Percentiles rank a stretch among this genome's conserved stretches.
Evolutionary conservation across 2,329 filamentous ascomycete species (phyloP).

Genomic region (Aureobasidium sp.): DNA sequence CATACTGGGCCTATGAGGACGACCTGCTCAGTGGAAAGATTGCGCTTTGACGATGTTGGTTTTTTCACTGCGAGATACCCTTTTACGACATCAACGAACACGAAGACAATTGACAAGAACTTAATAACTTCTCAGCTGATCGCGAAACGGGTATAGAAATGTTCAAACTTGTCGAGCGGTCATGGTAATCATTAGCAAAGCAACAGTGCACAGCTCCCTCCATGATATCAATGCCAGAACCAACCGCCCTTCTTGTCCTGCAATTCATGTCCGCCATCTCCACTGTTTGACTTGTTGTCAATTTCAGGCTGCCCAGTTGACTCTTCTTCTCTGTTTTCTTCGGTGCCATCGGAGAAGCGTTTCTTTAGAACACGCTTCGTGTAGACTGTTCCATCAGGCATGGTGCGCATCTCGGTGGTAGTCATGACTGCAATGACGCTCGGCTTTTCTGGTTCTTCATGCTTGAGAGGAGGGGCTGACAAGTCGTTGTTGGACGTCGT

Average conservation of each 20-base stretch:
- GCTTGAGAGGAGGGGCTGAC: neutral
- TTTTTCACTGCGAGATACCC: neutral
- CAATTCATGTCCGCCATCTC: neutral
- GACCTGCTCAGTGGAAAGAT: neutral
- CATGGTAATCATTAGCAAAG: neutral
- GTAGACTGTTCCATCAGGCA: slow-evolving; percentile 51
- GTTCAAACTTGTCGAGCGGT: neutral
- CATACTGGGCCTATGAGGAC: neutral
- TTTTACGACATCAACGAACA: neutral
- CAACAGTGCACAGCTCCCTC: neutral
- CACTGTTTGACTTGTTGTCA: neutral
- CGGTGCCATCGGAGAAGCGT: slow-evolving; percentile 53
- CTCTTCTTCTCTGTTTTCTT: slow-evolving; percentile 51
- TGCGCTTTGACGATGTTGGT: neutral
- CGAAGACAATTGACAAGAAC: neutral
- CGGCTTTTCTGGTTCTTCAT: neutral
- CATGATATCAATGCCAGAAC: slow-evolving; percentile 2
- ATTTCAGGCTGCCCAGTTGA: slow-evolving; percentile 32
- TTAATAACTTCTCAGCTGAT: neutral
- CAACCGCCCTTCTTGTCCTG: slow-evolving; percentile 12
- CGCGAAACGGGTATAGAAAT: neutral
- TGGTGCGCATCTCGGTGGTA: slow-evolving; percentile 48
- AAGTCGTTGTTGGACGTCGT: neutral
- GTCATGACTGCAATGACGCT: slow-evolving; percentile 49
- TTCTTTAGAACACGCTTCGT: slow-evolving; percentile 52